Evolutionary conservation across 1,284 basidiomycete species (phyloP), one percentile per base, ranked within the genome.

Genomic region (Volvariella surrecta): DNA sequence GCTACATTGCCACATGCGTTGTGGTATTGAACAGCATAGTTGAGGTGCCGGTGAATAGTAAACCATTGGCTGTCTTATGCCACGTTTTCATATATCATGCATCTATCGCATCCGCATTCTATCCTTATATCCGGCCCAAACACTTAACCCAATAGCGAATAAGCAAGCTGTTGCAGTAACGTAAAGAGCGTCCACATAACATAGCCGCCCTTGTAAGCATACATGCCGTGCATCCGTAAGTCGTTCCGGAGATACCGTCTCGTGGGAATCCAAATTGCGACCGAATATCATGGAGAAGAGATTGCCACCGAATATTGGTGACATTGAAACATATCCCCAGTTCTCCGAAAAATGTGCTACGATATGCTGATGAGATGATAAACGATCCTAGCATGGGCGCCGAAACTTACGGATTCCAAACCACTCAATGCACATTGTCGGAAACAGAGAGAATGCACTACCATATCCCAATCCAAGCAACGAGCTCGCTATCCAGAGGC

Each of bases 271-370:
- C 32, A 90, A 71, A 49, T 88, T 82, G 32, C 66, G 66, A 0
- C 92, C 92, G 55, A 94, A 95, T 34, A 86, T 67, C 32, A 94
- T 55, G 32, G 89, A 91, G 62, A 93, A 89, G 1, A 90, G 42
- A 63, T 94, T 95, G 0, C 87, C 87, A 4, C 85, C 87, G 2
- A 92, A 40, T 45, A 91, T 73, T 1, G 92, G 89, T 0, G 84
- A 76, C 15, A 92, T 62, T 4, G 77, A 78, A 20, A 86, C 71
- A 56, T 77, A 87, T 13, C 92, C 92, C 82, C 82, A 93, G 59
- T 94, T 95, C 63, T 91, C 82, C 2, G 79, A 80, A 54, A 89
- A 81, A 53, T 83, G 82, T 11, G 65, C 79, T 82, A 17, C 4
- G 48, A 47, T 16, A 17, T 31, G 44, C 40, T 32, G 37, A 41